A percentile compares a stretch with the other conserved stretches of the same genome.
phyloP scores from a whole-genome alignment of 345 rosid species.

The Conringia planisiliqua region DNA sequence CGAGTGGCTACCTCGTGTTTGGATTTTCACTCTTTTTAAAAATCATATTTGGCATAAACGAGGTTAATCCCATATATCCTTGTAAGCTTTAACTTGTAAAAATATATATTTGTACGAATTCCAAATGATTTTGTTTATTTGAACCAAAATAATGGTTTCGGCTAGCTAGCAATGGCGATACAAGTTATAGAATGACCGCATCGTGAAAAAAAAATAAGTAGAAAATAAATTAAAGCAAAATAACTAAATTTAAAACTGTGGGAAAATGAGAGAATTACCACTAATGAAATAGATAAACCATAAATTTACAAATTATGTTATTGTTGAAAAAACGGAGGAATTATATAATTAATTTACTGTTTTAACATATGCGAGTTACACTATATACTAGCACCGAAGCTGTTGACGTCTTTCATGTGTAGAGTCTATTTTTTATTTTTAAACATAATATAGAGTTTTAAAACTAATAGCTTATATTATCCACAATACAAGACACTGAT shows the following conservation, averaged over 20 bases:
- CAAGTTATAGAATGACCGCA: background rate
- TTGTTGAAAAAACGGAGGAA: background rate
- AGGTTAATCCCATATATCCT: background rate
- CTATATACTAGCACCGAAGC: background rate
- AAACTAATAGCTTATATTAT: background rate
- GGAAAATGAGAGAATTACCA: too few relatives aligned
- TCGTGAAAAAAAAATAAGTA: background rate
- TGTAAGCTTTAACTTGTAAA: background rate
- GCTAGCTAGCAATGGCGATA: too few relatives aligned
- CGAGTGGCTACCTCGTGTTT: constrained; percentile 33
- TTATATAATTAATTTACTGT: background rate
- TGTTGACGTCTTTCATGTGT: background rate
- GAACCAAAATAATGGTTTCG: too few relatives aligned
- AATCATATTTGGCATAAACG: constrained; percentile 16
- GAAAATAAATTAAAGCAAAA: background rate
- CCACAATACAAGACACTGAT: background rate
- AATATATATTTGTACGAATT: background rate
- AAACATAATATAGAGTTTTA: background rate
- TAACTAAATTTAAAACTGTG: too few relatives aligned
- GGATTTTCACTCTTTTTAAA: background rate
- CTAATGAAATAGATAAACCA: too few relatives aligned
- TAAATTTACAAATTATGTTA: background rate
- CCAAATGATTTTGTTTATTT: background rate
- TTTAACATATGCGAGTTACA: background rate
- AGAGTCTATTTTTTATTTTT: too few relatives aligned